Evolutionary conservation across 257 asterid genomes (phyloP).

Genomic region (Pogostemon cablin): DNA sequence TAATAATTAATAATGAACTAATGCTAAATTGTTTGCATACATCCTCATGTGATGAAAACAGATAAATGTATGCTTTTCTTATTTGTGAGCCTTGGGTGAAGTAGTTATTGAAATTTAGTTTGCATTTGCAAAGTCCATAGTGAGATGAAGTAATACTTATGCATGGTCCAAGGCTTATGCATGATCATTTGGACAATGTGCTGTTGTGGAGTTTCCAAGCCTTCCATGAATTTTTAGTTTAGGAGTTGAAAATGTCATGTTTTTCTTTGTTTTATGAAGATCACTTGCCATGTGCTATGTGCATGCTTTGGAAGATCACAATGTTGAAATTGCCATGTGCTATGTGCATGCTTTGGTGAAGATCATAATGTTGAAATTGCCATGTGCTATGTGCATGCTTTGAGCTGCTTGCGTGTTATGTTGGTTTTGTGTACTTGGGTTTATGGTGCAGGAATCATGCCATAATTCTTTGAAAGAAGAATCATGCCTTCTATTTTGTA

Average conservation of each 20-base stretch:
- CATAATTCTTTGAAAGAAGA: not conserved
- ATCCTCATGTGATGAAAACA: not conserved
- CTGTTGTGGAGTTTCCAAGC: not conserved
- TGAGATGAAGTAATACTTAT: not conserved
- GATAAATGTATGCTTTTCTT: not conserved
- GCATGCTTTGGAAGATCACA: too few relatives aligned
- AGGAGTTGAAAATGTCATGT: not conserved
- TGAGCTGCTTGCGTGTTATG: not conserved
- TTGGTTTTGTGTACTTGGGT: not conserved
- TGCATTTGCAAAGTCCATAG: too few relatives aligned
- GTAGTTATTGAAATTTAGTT: not conserved
- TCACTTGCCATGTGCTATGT: too few relatives aligned
- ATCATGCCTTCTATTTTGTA: not conserved
- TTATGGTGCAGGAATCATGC: not conserved
- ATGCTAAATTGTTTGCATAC: not conserved
- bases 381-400: not conserved
- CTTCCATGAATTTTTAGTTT: too few relatives aligned
- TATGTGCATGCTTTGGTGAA: too few relatives aligned
- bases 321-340: too few relatives aligned
- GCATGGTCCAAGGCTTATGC: not conserved
- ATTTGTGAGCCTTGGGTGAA: not conserved
- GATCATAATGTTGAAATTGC: not conserved
- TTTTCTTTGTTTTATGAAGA: too few relatives aligned
- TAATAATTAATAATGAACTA: too few relatives aligned
- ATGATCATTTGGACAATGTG: not conserved